Conservation (phyloP, 78 protist species). For the Pigoraptor vietnamica region DNA sequence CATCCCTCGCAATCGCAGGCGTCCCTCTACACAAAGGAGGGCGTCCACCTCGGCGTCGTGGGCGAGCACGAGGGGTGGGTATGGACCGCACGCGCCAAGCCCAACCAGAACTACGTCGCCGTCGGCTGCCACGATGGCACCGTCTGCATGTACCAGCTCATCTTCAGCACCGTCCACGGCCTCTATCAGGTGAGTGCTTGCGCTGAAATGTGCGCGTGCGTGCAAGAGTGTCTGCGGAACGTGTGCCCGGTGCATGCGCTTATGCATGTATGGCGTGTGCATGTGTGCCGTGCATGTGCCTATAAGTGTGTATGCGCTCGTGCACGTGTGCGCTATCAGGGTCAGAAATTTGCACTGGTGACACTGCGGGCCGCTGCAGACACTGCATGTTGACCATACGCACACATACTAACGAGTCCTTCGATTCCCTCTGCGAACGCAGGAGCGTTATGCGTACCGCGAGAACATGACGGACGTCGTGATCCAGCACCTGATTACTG, state of each 20-base stretch:
- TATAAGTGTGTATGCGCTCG: no score
- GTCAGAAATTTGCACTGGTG: no score
- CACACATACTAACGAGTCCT: neutral
- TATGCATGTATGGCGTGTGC: no score
- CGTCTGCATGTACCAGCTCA: slow-evolving; percentile 32
- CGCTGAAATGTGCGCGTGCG: neutral
- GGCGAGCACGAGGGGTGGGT: slow-evolving; percentile 59
- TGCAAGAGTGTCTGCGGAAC: neutral
- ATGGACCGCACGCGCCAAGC: neutral
- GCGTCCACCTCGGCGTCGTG: slow-evolving; percentile 27
- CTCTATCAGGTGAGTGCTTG: slow-evolving; percentile 21
- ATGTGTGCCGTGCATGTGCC: no score
- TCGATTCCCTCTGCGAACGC: no score
- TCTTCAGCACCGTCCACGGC: slow-evolving; percentile 68
- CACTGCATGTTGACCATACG: neutral
- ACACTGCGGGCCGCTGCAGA: no score
- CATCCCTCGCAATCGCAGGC: neutral
- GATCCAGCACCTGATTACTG: slow-evolving; percentile 59
- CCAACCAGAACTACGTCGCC: slow-evolving; percentile 18
- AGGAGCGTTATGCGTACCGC: slow-evolving; percentile 63
- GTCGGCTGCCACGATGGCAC: slow-evolving; percentile 58
- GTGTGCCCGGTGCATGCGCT: no score
- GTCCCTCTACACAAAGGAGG: slow-evolving; percentile 50
- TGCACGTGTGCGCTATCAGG: no score
- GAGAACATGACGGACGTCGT: slow-evolving; percentile 71